Evolutionary conservation across 768 basidiomycete species (phyloP), one percentile per base, ranked within the genome.

Genomic region (Phylloporus sp.): DNA sequence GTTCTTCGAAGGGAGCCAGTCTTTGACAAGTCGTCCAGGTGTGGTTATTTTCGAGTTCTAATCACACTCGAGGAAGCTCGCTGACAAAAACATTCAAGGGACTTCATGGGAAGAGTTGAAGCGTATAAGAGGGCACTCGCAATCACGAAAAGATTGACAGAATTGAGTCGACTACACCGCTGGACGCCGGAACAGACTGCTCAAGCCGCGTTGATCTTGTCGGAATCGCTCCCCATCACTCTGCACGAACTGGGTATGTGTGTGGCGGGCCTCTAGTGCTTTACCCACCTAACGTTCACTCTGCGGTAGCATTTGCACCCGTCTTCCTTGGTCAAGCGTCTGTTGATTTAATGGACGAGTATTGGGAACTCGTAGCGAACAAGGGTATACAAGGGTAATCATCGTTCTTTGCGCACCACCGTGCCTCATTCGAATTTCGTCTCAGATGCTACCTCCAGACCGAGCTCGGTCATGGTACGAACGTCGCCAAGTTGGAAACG

Each of bases 381-480:
- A 75, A 76, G 7, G 86, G 77, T 1, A 81, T 88, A 51, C 62
- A 86, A 5, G 86, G 75, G 63, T 69, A 56, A 33, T 10, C 15
- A 21, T 17, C 32, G 38, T 22, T 28, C 41, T 48, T 10, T n/a
- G 22, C 2, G 9, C 21, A 1, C 15, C 8, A 17, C n/a, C 27
- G 7, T 29, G 10, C n/a, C 28, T 33, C 6, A 9, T 42, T 21
- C 24, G 32, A 11, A 49, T 9, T 31, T 32, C n/a, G 3, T 35
- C 10, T 20, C n/a, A 71, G 83, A 2, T 84, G 81, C 49, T 86
- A 86, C 63, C 67, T 86, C 24, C 84, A 90, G 58, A 89, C 86
- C 0, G 86, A 90, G 56, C 79, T 89, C 6, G 87, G 78, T 1
- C 88, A 90, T 49, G 88, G 88, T 15, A 80, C 81, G 1, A 86